Base-by-base conservation (phyloP, 169 alveolate species). In the Plasmodium gallinaceum region DNA sequence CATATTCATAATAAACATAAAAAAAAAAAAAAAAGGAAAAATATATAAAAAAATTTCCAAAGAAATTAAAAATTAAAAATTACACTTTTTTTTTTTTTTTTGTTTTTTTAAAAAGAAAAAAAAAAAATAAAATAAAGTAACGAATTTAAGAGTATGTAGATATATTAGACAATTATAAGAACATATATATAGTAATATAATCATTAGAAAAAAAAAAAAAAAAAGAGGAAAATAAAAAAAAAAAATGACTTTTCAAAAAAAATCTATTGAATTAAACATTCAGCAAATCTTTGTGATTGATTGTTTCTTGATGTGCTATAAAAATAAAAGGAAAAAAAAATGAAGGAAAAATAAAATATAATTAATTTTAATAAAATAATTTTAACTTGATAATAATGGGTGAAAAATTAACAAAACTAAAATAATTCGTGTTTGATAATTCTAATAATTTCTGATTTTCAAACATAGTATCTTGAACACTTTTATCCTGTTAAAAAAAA, bases 401-500 rank as follows among this genome's bases (percentile, higher is more conserved):
- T 32, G 65, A 51, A 52, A 71, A 71, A 71, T 71, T 71, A 71
- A 71, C 18, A 52, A 48, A 71, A 71, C 26, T 71, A 57, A 51
- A 71, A 32, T 71, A 71, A 16, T 22, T 26, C 16, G 57, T 26
- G 65, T 52, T 51, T 24, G 68, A 71, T 8, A 54, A n/a, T 57
- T 52, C 85, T 32, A 71, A 8, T 20, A 10, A 32, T 14, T 37
- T 71, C 26, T 71, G 85, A 39, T 71, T 71, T 26, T 71, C 68
- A 16, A 26, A 7, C 51, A 71, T 51, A 10, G 26, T 16, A 24
- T 71, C 52, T 22, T 71, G 58, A 14, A 71, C 68, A 51, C 57
- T 52, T 71, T 71, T 71, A 46, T 71, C 85, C 85, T 71, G 18
- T 32, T 22, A 71, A 14, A 18, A 45, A 46, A 39, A 32, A 26